A percentile compares a stretch with the other conserved stretches of the same genome.
phyloP scores from a whole-genome alignment of 257 asterid species.

The Scutellaria minor region DNA sequence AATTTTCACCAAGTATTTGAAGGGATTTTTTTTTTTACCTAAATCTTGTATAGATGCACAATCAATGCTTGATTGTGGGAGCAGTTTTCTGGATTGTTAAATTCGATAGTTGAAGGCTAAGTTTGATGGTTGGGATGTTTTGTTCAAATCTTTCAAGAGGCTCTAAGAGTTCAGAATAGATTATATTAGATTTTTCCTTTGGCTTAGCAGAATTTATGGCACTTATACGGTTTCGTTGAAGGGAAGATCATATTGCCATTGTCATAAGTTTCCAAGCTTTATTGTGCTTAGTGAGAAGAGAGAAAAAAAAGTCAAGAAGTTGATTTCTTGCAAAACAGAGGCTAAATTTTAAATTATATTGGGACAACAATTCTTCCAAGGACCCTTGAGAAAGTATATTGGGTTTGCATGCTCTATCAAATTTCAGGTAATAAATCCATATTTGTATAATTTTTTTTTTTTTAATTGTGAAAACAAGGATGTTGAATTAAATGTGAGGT shows the following conservation, averaged over 20 bases:
- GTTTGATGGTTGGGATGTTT: conserved; percentile 17
- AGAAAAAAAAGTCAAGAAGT: conserved; percentile 28
- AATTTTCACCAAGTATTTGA: neutral
- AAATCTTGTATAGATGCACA: conserved; percentile 18
- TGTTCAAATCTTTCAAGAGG: conserved; percentile 34
- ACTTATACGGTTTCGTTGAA: conserved; percentile 31
- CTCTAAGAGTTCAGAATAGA: conserved; percentile 28
- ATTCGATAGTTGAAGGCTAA: conserved; percentile 33
- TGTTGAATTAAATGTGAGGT: neutral
- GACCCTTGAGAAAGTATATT: conserved; percentile 38
- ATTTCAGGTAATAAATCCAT: conserved; percentile 46
- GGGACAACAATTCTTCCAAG: conserved; percentile 34
- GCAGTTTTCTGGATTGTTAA: conserved; percentile 12
- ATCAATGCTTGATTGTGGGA: conserved; percentile 37
- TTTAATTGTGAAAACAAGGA: conserved; percentile 11
- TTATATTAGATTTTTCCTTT: conserved; percentile 16
- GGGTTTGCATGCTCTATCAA: conserved; percentile 49
- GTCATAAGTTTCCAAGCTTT: conserved; percentile 26
- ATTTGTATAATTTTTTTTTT: neutral
- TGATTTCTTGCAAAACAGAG: conserved; percentile 53
- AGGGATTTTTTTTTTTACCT: neutral
- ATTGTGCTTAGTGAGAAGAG: conserved; percentile 30
- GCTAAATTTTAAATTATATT: conserved; percentile 34
- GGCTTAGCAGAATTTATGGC: conserved; percentile 32
- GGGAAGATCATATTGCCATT: conserved; percentile 42